Percentiles rank a stretch among this genome's conserved stretches.
phyloP scores from a whole-genome alignment of 352 stramenopile genomes.

The Phytophthora pisi region DNA sequence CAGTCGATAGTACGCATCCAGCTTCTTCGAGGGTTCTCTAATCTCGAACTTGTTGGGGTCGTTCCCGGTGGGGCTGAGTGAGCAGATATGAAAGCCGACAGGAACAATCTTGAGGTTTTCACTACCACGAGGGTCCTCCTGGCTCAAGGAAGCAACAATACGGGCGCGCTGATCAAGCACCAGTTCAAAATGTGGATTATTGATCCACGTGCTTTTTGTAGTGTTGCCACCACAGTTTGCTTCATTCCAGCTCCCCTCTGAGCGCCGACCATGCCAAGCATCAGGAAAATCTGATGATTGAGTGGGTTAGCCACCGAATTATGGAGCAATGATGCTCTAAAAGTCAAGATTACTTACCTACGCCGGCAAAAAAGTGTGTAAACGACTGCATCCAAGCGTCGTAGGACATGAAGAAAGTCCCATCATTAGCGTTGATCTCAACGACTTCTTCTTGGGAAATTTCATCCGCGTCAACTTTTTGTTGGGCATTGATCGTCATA shows the following conservation, averaged over 20 bases:
- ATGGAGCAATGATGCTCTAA: not conserved
- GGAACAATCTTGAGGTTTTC: slow-evolving; percentile 77
- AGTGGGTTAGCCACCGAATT: not conserved
- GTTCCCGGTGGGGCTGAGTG: slow-evolving; percentile 37
- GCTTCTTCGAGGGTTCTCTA: slow-evolving; percentile 64
- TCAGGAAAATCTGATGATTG: slow-evolving; percentile 80
- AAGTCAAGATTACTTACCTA: slow-evolving; percentile 48
- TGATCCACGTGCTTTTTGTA: slow-evolving; percentile 86
- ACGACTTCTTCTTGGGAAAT: slow-evolving; percentile 79
- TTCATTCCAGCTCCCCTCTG: slow-evolving; percentile 83
- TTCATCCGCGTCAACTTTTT: slow-evolving; percentile 60
- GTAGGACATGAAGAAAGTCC: slow-evolving; percentile 93
- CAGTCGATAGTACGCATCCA: slow-evolving; percentile 68
- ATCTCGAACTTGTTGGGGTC: slow-evolving; percentile 60
- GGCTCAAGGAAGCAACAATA: slow-evolving; percentile 79
- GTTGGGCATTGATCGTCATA: slow-evolving; percentile 54
- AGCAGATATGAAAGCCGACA: slow-evolving; percentile 85
- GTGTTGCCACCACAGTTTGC: slow-evolving; percentile 79
- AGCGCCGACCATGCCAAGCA: slow-evolving; percentile 79
- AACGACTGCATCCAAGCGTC: slow-evolving; percentile 89
- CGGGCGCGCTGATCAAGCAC: slow-evolving; percentile 60
- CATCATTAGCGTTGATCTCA: slow-evolving; percentile 86
- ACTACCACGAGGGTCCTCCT: slow-evolving; percentile 81
- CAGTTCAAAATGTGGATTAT: slow-evolving; percentile 87
- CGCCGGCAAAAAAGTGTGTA: slow-evolving; percentile 91